Evolutionary conservation across 495 filamentous ascomycete species (phyloP), one percentile per base, ranked within the genome.

Genomic region (Hypoxylon trugodes): DNA sequence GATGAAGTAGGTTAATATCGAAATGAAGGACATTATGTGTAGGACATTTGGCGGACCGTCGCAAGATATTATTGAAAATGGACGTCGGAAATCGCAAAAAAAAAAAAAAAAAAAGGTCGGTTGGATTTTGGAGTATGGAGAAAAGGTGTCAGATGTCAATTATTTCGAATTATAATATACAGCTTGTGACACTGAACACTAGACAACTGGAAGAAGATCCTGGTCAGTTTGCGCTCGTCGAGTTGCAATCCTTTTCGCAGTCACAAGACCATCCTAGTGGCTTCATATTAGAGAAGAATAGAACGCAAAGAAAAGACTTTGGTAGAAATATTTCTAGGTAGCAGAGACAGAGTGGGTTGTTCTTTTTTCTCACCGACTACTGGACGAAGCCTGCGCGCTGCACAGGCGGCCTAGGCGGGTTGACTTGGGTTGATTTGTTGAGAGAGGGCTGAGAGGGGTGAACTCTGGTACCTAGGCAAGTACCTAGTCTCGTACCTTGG

Each of bases 1-100:
- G 69, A 87, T 77, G 63, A 87, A 75, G 74, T 85, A 83, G 60
- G 75, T 75, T 46, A 87, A 37, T 70, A 75, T 77, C 33, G 67
- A 62, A 46, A 76, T 60, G 37, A 81, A 49, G 57, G 69, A 69
- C 69, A 72, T 69, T 37, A 46, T 69, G 61, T 59, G 16, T 7
- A 28, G 41, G 22, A 28, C 56, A 66, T 52, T n/a, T 9, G 46
- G 63, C 63, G 30, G 26, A 18, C 12, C 15, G 56, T 66, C 32
- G 49, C 42, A 22, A n/a, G n/a, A n/a, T n/a, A n/a, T n/a, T n/a
- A n/a, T n/a, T n/a, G n/a, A n/a, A n/a, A 26, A 25, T 41, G 26
- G 42, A 25, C 13, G 5, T 6, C n/a, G 18, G 42, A 36, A 10
- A 25, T 3, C 47, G 32, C 10, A 37, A 21, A 22, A 22, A 46